phyloP scores from a whole-genome alignment of 2,329 filamentous ascomycete genomes.

The Penicillium sp. region DNA sequence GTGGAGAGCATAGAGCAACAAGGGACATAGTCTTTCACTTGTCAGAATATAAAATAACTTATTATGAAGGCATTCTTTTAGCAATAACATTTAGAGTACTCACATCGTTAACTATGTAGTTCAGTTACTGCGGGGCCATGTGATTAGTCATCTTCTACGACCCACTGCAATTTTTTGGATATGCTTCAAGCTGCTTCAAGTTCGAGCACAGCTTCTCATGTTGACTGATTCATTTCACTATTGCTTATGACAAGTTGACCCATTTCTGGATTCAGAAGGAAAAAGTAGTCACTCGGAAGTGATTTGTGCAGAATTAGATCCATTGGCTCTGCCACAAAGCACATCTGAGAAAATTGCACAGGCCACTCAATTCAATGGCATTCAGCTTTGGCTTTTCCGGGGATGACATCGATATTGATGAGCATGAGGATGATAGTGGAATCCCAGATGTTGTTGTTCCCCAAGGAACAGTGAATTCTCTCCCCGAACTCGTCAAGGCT shows the following conservation, averaged over 20 bases:
- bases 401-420: slow-evolving; percentile 53
- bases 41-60: too few relatives aligned
- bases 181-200: background rate
- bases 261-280: background rate
- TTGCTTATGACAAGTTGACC: background rate
- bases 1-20: too few relatives aligned
- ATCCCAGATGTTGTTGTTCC: slow-evolving; percentile 10
- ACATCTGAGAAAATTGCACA: background rate
- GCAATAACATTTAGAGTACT: too few relatives aligned
- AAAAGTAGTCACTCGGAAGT: background rate
- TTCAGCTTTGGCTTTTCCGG: slow-evolving; percentile 56
- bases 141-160: slow-evolving; percentile 13
- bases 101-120: too few relatives aligned
- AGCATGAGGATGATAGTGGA: slow-evolving; percentile 25
- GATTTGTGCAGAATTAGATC: background rate
- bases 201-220: background rate
- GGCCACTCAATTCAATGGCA: slow-evolving; percentile 20
- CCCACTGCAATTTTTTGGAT: slow-evolving; percentile 20
- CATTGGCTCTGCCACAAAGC: background rate
- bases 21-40: too few relatives aligned
- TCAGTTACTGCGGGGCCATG: too few relatives aligned
- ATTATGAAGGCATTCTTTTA: too few relatives aligned
- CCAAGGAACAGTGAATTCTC: slow-evolving; percentile 11
- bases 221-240: background rate
- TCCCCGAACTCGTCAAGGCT: slow-evolving; percentile 34